Percentiles rank a stretch among this genome's conserved stretches.
phyloP scores from a whole-genome alignment of 345 rosid species.

The Fremontodendron californicum region DNA sequence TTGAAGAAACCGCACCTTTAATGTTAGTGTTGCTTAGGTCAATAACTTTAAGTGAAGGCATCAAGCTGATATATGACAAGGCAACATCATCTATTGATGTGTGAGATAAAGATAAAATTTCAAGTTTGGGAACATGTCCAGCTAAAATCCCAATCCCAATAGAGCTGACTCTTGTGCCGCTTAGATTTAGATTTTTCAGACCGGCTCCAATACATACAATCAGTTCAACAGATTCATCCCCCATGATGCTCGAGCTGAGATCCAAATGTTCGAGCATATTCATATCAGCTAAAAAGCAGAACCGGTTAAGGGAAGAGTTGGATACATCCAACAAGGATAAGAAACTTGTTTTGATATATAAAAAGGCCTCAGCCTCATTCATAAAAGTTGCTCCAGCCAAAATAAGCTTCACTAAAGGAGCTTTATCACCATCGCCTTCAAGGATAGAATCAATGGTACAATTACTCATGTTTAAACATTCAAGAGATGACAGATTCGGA shows the following conservation, averaged over 20 bases:
- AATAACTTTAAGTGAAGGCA: slow-evolving; percentile 48
- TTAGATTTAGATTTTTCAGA: slow-evolving; percentile 60
- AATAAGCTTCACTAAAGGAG: slow-evolving; percentile 54
- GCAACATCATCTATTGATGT: slow-evolving; percentile 59
- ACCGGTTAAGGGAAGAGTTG: slow-evolving; percentile 46
- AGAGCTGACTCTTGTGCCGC: slow-evolving; percentile 66
- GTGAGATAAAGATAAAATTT: slow-evolving; percentile 51
- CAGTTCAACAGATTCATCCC: slow-evolving; percentile 62
- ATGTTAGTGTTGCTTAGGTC: slow-evolving; percentile 71
- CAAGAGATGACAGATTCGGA: slow-evolving; percentile 60
- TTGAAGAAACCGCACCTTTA: slow-evolving; percentile 44
- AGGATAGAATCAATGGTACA: slow-evolving; percentile 56
- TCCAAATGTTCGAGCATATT: slow-evolving; percentile 62
- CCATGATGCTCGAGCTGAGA: slow-evolving; percentile 53
- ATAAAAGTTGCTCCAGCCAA: slow-evolving; percentile 60
- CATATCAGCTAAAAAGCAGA: slow-evolving; percentile 57
- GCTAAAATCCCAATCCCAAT: slow-evolving; percentile 56
- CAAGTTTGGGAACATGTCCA: slow-evolving; percentile 63
- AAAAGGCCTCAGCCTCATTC: slow-evolving; percentile 54
- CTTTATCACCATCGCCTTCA: slow-evolving; percentile 31
- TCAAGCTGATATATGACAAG: slow-evolving; percentile 48
- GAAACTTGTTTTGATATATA: slow-evolving; percentile 37
- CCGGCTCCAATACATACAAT: slow-evolving; percentile 53
- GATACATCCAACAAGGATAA: slow-evolving; percentile 63
- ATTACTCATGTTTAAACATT: slow-evolving; percentile 76